Evolutionary conservation across 257 asterid genomes (phyloP), one percentile per base, ranked within the genome.

Genomic region (Striga asiatica): DNA sequence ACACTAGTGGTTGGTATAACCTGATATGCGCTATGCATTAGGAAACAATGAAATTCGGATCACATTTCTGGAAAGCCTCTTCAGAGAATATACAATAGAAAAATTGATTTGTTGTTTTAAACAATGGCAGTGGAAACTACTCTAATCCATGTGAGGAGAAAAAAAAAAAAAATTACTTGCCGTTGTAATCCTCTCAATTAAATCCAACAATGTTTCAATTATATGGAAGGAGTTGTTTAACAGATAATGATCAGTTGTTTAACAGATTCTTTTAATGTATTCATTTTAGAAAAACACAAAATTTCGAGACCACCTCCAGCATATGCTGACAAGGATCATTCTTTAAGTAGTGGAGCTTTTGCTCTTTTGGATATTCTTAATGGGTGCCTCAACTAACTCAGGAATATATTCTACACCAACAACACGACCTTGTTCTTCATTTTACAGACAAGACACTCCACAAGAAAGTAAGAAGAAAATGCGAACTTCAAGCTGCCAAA

Each of bases 401-500:
- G 96, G 96, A 65, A 91, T 87, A 66, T 91, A 96, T 63, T 91
- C 98, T 23, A 91, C 94, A 39, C 98, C 98, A 63, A 91, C 82
- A 48, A 75, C 82, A 62, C 69, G 80, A 14, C 98, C 98, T 78
- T 78, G 80, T n/a, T 87, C 76, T 32, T 96, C 95, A 72, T n/a
- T n/a, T n/a, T n/a, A n/a, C n/a, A n/a, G n/a, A n/a, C n/a, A n/a
- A n/a, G n/a, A n/a, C n/a, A n/a, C n/a, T n/a, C n/a, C n/a, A n/a
- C n/a, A n/a, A n/a, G n/a, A n/a, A n/a, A n/a, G n/a, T n/a, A n/a
- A n/a, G n/a, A n/a, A n/a, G n/a, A n/a, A n/a, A n/a, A n/a, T n/a
- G n/a, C n/a, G n/a, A n/a, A n/a, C n/a, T n/a, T n/a, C n/a, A n/a
- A n/a, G n/a, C n/a, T n/a, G n/a, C n/a, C n/a, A n/a, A n/a, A n/a